These are phyloP conservation scores for Vaccinium corymbosum DNA, from an alignment of 148 eudicot genomes.

Conservation along the genomic window DNA sequence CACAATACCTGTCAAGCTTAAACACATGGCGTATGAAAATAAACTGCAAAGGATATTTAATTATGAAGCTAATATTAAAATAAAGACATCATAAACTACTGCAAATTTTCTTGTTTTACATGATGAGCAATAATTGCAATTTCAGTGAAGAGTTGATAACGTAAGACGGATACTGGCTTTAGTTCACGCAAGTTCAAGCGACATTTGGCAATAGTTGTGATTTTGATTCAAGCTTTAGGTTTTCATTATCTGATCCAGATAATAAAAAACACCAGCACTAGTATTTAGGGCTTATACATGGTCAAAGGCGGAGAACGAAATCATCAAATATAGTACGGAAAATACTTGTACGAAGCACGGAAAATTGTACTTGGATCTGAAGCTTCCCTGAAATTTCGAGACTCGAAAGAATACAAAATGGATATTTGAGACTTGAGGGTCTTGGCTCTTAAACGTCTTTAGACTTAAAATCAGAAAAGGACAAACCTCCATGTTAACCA, in stretches of 20 bases:
- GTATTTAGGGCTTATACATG: not conserved
- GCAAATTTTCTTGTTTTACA: not conserved
- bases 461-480: not conserved
- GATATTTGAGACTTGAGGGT: not conserved
- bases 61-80: not conserved
- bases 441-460: not conserved
- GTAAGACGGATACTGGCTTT: not conserved
- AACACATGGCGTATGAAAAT: not conserved
- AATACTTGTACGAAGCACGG: not conserved
- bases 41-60: not conserved
- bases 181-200: too few relatives aligned
- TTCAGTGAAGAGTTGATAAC: not conserved
- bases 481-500: not conserved
- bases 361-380: not conserved
- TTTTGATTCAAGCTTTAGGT: not conserved
- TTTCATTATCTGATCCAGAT: not conserved
- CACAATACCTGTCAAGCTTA: not conserved
- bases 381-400: constrained; percentile 1
- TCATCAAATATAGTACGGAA: not conserved
- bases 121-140: not conserved
- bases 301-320: not conserved
- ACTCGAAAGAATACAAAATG: not conserved
- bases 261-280: not conserved
- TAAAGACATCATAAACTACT: not conserved
- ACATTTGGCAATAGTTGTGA: not conserved